Conservation (phyloP, 495 filamentous ascomycete genomes). For the Annulohypoxylon maeteangense region DNA sequence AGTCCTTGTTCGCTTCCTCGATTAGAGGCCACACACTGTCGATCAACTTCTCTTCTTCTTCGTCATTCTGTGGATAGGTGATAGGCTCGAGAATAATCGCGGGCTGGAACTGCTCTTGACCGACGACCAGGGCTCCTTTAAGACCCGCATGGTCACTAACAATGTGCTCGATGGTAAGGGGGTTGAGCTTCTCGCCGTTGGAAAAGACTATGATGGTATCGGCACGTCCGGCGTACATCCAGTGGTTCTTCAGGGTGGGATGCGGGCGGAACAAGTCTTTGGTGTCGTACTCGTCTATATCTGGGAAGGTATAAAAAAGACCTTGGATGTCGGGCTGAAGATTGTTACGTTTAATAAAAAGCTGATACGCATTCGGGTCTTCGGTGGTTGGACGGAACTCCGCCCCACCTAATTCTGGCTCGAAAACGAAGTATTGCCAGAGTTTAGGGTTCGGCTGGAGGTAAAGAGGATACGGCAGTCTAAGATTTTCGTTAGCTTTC, state of each 20-base stretch:
- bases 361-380: constrained; percentile 60
- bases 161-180: constrained; percentile 62
- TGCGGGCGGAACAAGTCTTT: constrained; percentile 67
- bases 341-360: constrained; percentile 59
- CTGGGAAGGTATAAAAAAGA: constrained; percentile 64
- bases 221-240: constrained; percentile 61
- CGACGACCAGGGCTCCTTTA: constrained; percentile 61
- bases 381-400: constrained; percentile 55
- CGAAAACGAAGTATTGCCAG: constrained; percentile 64
- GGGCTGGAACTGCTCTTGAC: constrained; percentile 61
- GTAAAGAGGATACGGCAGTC: constrained; percentile 48
- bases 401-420: constrained; percentile 53
- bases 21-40: constrained; percentile 56
- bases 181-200: constrained; percentile 73
- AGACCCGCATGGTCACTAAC: constrained; percentile 58
- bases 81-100: constrained; percentile 63
- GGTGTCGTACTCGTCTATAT: constrained; percentile 61
- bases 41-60: constrained; percentile 46
- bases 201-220: constrained; percentile 73
- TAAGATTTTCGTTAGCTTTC: background rate
- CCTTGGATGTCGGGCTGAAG: constrained; percentile 52
- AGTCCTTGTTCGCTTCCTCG: constrained; percentile 56
- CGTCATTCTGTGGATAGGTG: constrained; percentile 36
- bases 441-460: constrained; percentile 51
- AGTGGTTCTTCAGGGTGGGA: constrained; percentile 58